phyloP scores from a whole-genome alignment of 1,284 basidiomycete genomes.

The Malassezia sympodialis region DNA sequence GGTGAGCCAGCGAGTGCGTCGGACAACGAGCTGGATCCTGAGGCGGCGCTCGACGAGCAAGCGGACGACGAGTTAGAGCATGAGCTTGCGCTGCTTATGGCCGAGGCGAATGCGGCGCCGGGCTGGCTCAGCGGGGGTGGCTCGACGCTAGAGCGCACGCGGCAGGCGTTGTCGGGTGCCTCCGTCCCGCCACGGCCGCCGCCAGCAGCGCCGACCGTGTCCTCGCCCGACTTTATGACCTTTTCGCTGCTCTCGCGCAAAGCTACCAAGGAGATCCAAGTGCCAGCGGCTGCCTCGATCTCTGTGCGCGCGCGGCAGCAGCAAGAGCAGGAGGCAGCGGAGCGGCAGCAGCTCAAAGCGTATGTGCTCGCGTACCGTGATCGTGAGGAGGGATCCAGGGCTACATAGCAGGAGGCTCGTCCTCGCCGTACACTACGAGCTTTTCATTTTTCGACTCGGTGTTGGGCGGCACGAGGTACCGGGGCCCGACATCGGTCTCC shows the following conservation, averaged over 20 bases:
- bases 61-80: conserved; percentile 87
- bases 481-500: conserved; percentile 76
- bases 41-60: conserved; percentile 55
- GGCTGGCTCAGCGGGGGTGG: conserved; percentile 50
- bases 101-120: conserved; percentile 52
- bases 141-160: conserved; percentile 1
- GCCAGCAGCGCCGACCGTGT: background rate
- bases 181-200: background rate
- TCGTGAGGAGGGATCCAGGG: background rate
- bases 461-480: conserved; percentile 60
- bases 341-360: conserved; percentile 40
- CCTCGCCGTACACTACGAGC: conserved; percentile 19
- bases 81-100: conserved; percentile 83
- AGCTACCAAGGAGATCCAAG: conserved; percentile 51
- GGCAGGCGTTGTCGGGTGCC: background rate
- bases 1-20: conserved; percentile 20
- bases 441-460: conserved; percentile 39
- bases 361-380: conserved; percentile 33
- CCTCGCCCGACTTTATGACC: conserved; percentile 56
- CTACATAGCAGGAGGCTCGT: background rate
- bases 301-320: conserved; percentile 37
- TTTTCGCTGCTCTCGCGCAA: conserved; percentile 89
- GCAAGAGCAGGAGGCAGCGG: conserved; percentile 35
- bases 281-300: conserved; percentile 33
- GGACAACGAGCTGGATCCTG: conserved; percentile 10